Evolutionary conservation across 2,329 filamentous ascomycete species (phyloP), one percentile per base, ranked within the genome.

Genomic region (Paracoccidioides lutzii): DNA sequence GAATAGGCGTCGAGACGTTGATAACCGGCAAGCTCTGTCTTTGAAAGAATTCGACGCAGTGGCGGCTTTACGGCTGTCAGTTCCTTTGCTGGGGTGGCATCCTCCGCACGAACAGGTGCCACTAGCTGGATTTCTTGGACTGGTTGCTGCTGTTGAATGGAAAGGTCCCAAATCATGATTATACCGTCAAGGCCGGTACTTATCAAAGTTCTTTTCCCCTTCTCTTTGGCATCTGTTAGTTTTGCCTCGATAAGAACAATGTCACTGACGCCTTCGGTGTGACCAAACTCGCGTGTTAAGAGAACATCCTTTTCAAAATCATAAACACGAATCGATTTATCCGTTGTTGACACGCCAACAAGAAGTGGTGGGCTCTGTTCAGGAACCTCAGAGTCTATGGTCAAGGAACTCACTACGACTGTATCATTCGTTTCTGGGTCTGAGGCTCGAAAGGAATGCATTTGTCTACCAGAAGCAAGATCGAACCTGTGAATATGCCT

Each of bases 301-400:
- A 98, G 84, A 1, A 76, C 73, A 7, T 91, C 90, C 44, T 81
- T 83, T 59, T 85, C 83, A 35, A 82, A 77, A 62, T 95, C 88
- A 64, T 98, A 98, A 14, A 98, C 75, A 40, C 93, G 80, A 55
- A 98, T 85, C 0, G 93, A 97, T 68, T 97, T 98, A 70, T 98
- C 93, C 0, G 88, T 95, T 63, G 90, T 90, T 7, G 91, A 96
- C 9, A 93, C 80, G n/a, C 89, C 90, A 15, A 93, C 78, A 53
- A 98, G 78, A 52, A 94, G 80, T 33, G 83, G 80, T 8, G 78
- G 76, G 71, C 79, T 70, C 59, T 78, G 69, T 63, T 82, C 72
- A 66, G 82, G 64, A 67, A 78, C 73, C 50, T 80, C 82, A 42
- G 64, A 61, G 12, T 64, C 64, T 56, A 84, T 81, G 1, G 82